Conservation (phyloP, 805 yeast species). For the Kodamaea fukazawae region DNA sequence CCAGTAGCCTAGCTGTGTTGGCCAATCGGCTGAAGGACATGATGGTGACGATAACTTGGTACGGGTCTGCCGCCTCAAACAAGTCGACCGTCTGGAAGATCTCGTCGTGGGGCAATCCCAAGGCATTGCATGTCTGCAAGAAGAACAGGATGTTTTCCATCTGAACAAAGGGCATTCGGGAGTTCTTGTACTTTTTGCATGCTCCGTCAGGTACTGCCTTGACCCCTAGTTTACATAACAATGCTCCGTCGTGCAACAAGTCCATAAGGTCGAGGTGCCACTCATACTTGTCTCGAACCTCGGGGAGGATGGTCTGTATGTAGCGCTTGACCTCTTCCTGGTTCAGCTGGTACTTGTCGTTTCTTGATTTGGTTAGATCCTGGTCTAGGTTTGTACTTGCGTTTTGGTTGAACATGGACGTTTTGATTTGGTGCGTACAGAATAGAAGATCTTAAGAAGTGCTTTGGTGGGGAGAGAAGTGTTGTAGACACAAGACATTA, state of each 20-base stretch:
- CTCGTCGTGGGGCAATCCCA: slow-evolving; percentile 80
- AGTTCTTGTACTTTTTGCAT: slow-evolving; percentile 50
- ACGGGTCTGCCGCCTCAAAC: slow-evolving; percentile 71
- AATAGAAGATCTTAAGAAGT: neutral
- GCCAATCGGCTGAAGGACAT: slow-evolving; percentile 73
- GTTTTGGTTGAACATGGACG: neutral
- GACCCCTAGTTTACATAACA: slow-evolving; percentile 34
- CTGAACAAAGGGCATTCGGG: slow-evolving; percentile 69
- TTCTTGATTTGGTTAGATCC: slow-evolving; percentile 52
- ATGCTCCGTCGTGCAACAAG: slow-evolving; percentile 57
- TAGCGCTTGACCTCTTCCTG: slow-evolving; percentile 50
- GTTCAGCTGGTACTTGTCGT: slow-evolving; percentile 46
- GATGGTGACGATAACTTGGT: slow-evolving; percentile 71
- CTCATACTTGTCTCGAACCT: slow-evolving; percentile 9
- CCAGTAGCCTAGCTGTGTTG: slow-evolving; percentile 35
- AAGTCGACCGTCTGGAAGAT: slow-evolving; percentile 76
- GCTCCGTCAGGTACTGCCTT: slow-evolving; percentile 19
- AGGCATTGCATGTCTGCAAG: slow-evolving; percentile 53
- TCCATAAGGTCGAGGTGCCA: slow-evolving; percentile 45
- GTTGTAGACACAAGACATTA: no score
- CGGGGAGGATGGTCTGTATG: slow-evolving; percentile 39
- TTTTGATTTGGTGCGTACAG: no score
- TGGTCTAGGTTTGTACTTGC: slow-evolving; percentile 56
- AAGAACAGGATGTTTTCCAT: slow-evolving; percentile 86
- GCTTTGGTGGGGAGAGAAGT: neutral